These are phyloP conservation scores for Rhodotorula paludigena DNA, from an alignment of 768 basidiomycete genomes.

Conservation along the genomic window DNA sequence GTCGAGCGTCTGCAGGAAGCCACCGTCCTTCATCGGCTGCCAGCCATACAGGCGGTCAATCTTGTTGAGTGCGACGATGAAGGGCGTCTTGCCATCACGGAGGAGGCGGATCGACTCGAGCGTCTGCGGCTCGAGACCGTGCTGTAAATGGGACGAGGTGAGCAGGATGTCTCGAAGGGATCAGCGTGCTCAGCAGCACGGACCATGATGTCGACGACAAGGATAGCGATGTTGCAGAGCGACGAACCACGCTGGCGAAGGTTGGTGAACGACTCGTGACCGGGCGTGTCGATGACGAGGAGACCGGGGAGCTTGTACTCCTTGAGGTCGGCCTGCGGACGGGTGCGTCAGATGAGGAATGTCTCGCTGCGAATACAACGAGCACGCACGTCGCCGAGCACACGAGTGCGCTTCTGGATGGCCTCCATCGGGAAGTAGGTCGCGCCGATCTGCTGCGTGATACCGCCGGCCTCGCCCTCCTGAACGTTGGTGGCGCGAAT, in stretches of 20 bases:
- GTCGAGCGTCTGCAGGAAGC: slow-evolving; percentile 82
- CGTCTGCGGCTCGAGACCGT: slow-evolving; percentile 96
- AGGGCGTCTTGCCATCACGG: slow-evolving; percentile 89
- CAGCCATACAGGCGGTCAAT: slow-evolving; percentile 98
- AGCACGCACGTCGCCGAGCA: slow-evolving; percentile 71
- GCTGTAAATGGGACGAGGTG: slow-evolving; percentile 52
- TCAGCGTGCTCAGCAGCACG: slow-evolving; percentile 28
- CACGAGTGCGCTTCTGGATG: slow-evolving; percentile 83
- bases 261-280: slow-evolving; percentile 99
- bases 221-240: slow-evolving; percentile 95
- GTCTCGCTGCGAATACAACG: background rate
- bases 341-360: background rate
- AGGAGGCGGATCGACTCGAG: slow-evolving; percentile 89
- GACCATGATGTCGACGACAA: slow-evolving; percentile 97
- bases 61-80: slow-evolving; percentile 99
- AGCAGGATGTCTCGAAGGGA: background rate
- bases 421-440: slow-evolving; percentile 98
- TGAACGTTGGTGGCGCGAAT: slow-evolving; percentile 99
- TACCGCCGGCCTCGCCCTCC: slow-evolving; percentile 98
- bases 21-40: slow-evolving; percentile 82
- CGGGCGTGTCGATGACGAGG: slow-evolving; percentile 93
- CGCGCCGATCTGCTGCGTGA: slow-evolving; percentile 99
- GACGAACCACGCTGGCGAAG: slow-evolving; percentile 91
- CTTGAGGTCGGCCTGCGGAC: slow-evolving; percentile 62
- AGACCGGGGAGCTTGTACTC: slow-evolving; percentile 97